Conservation (phyloP, 2,329 filamentous ascomycete species). For the Pseudogymnoascus sp. region DNA sequence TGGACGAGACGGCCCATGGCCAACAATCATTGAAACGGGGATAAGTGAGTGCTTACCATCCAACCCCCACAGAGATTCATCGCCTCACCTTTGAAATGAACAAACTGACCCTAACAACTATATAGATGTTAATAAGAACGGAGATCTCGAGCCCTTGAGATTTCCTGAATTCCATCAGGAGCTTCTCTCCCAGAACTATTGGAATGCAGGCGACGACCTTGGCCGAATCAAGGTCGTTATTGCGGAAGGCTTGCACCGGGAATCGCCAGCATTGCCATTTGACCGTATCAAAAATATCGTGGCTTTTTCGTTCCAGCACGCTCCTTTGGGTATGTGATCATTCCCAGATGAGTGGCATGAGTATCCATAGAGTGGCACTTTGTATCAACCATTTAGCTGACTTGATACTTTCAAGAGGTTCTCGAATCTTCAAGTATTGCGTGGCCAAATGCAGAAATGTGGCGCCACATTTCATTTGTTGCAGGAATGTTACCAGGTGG, state of each 20-base stretch:
- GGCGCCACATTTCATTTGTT: slow-evolving; percentile 44
- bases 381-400: not conserved
- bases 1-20: slow-evolving; percentile 43
- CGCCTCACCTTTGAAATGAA: not conserved
- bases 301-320: slow-evolving; percentile 79
- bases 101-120: not conserved
- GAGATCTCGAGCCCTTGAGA: slow-evolving; percentile 53
- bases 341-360: not conserved
- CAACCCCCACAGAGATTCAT: not conserved
- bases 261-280: slow-evolving; percentile 46
- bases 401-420: slow-evolving; percentile 47
- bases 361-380: not conserved
- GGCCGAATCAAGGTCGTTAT: slow-evolving; percentile 73
- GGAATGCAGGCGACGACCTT: slow-evolving; percentile 63
- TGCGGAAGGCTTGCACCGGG: slow-evolving; percentile 62
- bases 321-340: slow-evolving; percentile 57
- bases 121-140: slow-evolving; percentile 31
- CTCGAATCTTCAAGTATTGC: slow-evolving; percentile 69
- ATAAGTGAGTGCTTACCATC: slow-evolving; percentile 36
- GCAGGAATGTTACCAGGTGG: slow-evolving; percentile 25
- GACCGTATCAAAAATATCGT: slow-evolving; percentile 67
- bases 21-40: slow-evolving; percentile 36
- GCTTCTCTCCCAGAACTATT: slow-evolving; percentile 61
- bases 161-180: slow-evolving; percentile 70
- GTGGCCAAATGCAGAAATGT: slow-evolving; percentile 72